A percentile compares a stretch with the other conserved stretches of the same genome.
phyloP scores from a whole-genome alignment of 2,329 filamentous ascomycete species.

The Xylariaceae sp. region DNA sequence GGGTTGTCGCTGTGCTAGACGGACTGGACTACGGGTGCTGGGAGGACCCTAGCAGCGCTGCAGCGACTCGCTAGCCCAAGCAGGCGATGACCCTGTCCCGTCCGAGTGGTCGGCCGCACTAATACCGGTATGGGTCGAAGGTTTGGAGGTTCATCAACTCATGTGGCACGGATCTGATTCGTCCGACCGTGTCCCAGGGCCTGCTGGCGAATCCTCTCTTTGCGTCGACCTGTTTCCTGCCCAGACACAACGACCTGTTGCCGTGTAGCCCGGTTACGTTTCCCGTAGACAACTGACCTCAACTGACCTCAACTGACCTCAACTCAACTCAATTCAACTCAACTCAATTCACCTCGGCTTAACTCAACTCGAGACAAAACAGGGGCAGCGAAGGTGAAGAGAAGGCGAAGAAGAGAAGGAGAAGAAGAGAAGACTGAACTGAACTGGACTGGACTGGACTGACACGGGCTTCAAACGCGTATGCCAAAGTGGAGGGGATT shows the following conservation, averaged over 20 bases:
- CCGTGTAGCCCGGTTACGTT: neutral
- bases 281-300: no score
- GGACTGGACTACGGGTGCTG: slow-evolving; percentile 30
- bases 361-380: no score
- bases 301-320: no score
- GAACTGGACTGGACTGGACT: neutral
- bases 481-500: slow-evolving; percentile 2
- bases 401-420: neutral
- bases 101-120: slow-evolving; percentile 40
- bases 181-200: slow-evolving; percentile 16
- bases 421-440: neutral
- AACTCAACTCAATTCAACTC: no score
- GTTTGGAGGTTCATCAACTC: slow-evolving; percentile 16
- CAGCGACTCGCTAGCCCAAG: slow-evolving; percentile 37
- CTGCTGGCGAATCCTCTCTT: slow-evolving; percentile 14
- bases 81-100: slow-evolving; percentile 40
- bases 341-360: no score
- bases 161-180: slow-evolving; percentile 19
- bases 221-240: neutral
- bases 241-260: neutral
- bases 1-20: slow-evolving; percentile 20
- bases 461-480: slow-evolving; percentile 9
- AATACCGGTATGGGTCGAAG: slow-evolving; percentile 32
- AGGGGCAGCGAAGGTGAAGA: neutral
- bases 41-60: slow-evolving; percentile 40